Evolutionary conservation across 176 grass and related monocot genomes (phyloP), one percentile per base, ranked within the genome.

Genomic region (Paspalum notatum): DNA sequence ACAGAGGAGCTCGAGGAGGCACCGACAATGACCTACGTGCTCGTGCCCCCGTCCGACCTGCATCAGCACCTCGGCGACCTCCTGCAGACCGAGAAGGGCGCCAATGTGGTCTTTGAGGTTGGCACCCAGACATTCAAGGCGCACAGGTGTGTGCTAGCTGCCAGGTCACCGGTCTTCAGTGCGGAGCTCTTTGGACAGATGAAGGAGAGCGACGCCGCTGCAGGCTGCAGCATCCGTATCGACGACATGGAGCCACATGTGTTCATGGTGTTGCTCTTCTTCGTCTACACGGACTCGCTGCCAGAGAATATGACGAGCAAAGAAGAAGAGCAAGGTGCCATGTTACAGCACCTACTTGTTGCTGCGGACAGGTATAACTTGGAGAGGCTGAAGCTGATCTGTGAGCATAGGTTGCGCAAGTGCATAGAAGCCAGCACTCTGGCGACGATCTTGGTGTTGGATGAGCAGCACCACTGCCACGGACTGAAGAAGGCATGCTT

Each of bases 401-500:
- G 62, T 1, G 16, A 65, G 43, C 39, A 55, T 17, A 54, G 62
- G 26, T 13, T 89, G 25, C 70, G 82, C 42, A 54, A 56, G 57
- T 25, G 38, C 79, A 83, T 89, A 9, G 62, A 66, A 26, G 24
- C 20, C 4, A 69, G 61, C 77, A 85, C 71, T 18, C 69, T 54
- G 70, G 71, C 50, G 3, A 66, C 55, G 3, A 56, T 72, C 7
- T 16, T 89, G 46, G 77, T 64, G 12, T 37, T 89, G 4, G 77
- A 71, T 9, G 77, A 75, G 10, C 77, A 85, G 47, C 87, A 89
- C 66, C 44, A 85, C 13, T 82, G 87, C 52, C 71, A 25, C 16
- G 44, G 80, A 6, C 87, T 85, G 5, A 81, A 82, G 71, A 40
- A 73, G 13, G 73, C 43, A 8, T 85, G 77, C 73, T 83, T 89